Percentiles rank a stretch among this genome's conserved stretches.
phyloP scores from a whole-genome alignment of 2,329 filamentous ascomycete species.

The Penicillium sp. region DNA sequence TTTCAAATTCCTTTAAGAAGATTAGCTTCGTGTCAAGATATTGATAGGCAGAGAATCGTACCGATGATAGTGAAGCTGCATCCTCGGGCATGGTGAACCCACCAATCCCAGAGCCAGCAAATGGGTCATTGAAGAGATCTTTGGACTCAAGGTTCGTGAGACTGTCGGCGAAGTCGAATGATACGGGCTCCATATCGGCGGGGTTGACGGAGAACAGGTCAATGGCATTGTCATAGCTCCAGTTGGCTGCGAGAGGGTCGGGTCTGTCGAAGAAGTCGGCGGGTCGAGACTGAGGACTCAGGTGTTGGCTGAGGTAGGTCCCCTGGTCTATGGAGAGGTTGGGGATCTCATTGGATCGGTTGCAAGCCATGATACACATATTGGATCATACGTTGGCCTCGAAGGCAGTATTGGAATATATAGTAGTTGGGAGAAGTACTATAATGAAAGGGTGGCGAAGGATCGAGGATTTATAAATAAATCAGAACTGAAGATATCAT shows the following conservation, averaged over 20 bases:
- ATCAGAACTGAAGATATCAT: conserved; percentile 5
- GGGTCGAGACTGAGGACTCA: conserved; percentile 18
- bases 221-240: conserved; percentile 35
- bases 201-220: conserved; percentile 34
- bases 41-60: conserved; percentile 6
- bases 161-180: conserved; percentile 30
- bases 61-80: conserved; percentile 26
- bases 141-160: conserved; percentile 29
- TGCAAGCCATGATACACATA: conserved; percentile 17
- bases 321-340: conserved; percentile 16
- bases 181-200: conserved; percentile 28
- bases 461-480: conserved; percentile 2
- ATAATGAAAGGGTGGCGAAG: neutral
- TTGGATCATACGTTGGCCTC: conserved; percentile 7
- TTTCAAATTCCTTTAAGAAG: conserved; percentile 27
- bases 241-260: conserved; percentile 35
- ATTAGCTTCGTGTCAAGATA: neutral
- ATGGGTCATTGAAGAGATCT: conserved; percentile 30
- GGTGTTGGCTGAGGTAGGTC: conserved; percentile 18
- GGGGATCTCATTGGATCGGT: conserved; percentile 15
- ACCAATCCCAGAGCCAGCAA: conserved; percentile 28
- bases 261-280: conserved; percentile 18
- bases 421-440: neutral
- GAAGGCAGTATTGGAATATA: neutral
- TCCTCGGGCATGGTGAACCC: conserved; percentile 34